Evolutionary conservation across 116 monocot genomes (phyloP).

Genomic region (Dioscorea cayenensis): DNA sequence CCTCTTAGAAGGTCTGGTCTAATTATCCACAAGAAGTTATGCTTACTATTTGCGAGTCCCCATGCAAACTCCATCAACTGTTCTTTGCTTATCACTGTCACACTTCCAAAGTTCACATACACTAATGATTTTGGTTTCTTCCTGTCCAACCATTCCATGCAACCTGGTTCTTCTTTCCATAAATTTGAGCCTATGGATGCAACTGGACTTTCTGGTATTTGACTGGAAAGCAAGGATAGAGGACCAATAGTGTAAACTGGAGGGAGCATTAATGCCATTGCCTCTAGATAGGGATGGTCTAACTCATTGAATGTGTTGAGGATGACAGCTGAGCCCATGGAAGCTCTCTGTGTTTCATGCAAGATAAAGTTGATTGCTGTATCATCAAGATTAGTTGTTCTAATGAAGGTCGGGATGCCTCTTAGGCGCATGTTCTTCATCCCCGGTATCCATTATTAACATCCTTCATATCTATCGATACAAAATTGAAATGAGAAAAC

Average conservation of each 20-base stretch:
- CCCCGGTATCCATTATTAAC: slow-evolving; percentile 13
- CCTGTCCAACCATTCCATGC: slow-evolving; percentile 3
- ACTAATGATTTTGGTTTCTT: neutral
- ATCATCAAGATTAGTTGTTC: slow-evolving; percentile 9
- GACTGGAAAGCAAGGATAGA: neutral
- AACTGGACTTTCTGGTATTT: neutral
- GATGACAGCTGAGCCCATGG: slow-evolving; percentile 4
- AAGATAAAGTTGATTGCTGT: neutral
- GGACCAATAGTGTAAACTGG: slow-evolving; percentile 11
- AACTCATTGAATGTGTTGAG: slow-evolving; percentile 18
- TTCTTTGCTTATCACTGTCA: neutral
- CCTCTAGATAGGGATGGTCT: neutral
- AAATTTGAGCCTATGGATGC: neutral
- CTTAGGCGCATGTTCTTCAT: slow-evolving; percentile 7
- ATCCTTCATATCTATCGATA: no score
- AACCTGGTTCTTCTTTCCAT: slow-evolving; percentile 9
- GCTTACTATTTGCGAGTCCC: neutral
- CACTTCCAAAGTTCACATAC: slow-evolving; percentile 13
- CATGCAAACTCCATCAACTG: slow-evolving; percentile 3
- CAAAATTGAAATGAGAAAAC: no score
- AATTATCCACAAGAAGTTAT: slow-evolving; percentile 5
- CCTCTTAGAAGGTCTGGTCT: neutral
- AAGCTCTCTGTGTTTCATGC: neutral
- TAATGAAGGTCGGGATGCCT: slow-evolving; percentile 7
- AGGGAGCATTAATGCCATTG: slow-evolving; percentile 4